These are phyloP conservation scores for Vaccinium macrocarpon DNA, from an alignment of 148 eudicot species.

Conservation along the genomic window DNA sequence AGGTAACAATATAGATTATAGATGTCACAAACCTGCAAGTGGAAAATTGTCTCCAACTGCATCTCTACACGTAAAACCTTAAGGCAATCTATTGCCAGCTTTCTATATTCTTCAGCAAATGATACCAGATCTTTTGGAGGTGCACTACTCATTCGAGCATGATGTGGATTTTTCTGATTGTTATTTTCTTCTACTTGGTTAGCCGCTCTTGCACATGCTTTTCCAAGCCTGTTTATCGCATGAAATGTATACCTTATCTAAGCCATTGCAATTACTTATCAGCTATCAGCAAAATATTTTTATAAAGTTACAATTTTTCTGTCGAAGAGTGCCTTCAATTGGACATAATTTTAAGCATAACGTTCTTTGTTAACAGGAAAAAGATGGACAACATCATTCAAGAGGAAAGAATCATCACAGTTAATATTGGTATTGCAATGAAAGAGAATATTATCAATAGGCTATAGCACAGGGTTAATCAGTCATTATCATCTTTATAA, in stretches of 20 bases:
- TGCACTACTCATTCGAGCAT: constrained; percentile 47
- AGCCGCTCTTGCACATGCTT: constrained; percentile 55
- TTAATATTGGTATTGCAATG: neutral
- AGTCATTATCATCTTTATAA: neutral
- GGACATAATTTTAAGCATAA: neutral
- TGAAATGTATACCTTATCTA: neutral
- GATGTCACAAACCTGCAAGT: constrained; percentile 75
- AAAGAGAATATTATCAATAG: neutral
- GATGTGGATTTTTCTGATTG: constrained; percentile 43
- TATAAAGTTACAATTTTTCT: neutral
- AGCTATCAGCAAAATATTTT: neutral
- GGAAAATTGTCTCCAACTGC: constrained; percentile 90
- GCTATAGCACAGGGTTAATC: neutral
- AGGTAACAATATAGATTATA: constrained; percentile 9
- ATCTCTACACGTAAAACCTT: constrained; percentile 96
- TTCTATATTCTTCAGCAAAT: constrained; percentile 93
- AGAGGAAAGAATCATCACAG: neutral
- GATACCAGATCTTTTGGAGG: constrained; percentile 71
- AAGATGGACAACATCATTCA: neutral
- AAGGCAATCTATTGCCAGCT: constrained; percentile 90
- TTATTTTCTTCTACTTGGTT: constrained; percentile 55
- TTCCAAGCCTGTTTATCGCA: constrained; percentile 59
- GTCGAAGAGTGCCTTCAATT: neutral
- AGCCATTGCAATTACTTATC: constrained; percentile 6
- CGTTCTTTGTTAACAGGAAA: neutral